A percentile compares a stretch with the other conserved stretches of the same genome.
These are phyloP conservation scores for Amanita pallidorosea DNA, from an alignment of 768 basidiomycete genomes.

Conservation along the genomic window DNA sequence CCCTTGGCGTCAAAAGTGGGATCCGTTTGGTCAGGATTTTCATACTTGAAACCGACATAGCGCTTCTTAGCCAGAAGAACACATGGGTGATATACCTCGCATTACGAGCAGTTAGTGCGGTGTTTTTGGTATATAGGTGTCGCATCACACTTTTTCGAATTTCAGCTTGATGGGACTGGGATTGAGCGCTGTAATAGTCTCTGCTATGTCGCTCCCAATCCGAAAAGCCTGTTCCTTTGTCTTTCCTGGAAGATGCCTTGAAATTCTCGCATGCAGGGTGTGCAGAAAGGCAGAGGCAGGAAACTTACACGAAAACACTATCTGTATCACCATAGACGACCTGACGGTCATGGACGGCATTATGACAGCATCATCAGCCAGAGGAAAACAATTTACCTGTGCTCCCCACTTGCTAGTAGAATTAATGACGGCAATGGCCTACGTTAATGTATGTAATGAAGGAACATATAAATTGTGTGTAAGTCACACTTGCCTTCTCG, in stretches of 20 bases:
- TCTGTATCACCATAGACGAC: slow-evolving; percentile 99
- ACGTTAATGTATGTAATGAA: not conserved
- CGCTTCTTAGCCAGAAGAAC: slow-evolving; percentile 97
- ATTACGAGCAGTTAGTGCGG: not conserved
- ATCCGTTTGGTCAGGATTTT: slow-evolving; percentile 65
- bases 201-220: slow-evolving; percentile 89
- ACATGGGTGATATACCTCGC: slow-evolving; percentile 89
- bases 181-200: slow-evolving; percentile 75
- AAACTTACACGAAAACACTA: slow-evolving; percentile 69
- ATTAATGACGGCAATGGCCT: slow-evolving; percentile 82
- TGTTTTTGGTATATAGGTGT: not conserved
- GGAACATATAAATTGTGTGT: not conserved
- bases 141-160: slow-evolving; percentile 86
- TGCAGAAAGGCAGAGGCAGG: not conserved
- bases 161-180: slow-evolving; percentile 91
- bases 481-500: slow-evolving; percentile 58
- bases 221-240: slow-evolving; percentile 91
- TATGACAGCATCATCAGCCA: not conserved
- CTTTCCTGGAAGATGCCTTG: slow-evolving; percentile 69
- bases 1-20: slow-evolving; percentile 94
- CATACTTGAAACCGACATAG: slow-evolving; percentile 96
- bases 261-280: not conserved
- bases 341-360: slow-evolving; percentile 14
- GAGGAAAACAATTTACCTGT: slow-evolving; percentile 21
- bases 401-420: slow-evolving; percentile 79